A percentile compares a stretch with the other conserved stretches of the same genome.
These are phyloP conservation scores for Hondaea fermentalgiana DNA, from an alignment of 108 stramenopile genomes.

Conservation along the genomic window DNA sequence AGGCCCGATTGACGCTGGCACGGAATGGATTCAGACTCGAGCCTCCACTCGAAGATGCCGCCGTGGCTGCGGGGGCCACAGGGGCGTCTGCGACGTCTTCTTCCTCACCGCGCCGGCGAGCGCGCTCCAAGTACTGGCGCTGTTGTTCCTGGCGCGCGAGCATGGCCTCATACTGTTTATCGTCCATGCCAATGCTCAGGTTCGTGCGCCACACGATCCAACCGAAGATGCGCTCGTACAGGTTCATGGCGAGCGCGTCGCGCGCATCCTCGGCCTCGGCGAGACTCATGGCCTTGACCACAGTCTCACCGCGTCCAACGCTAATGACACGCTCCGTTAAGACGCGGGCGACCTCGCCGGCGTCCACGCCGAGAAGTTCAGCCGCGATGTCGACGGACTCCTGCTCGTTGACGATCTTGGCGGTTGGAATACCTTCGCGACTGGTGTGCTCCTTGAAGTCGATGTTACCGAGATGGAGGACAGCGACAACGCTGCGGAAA, in stretches of 20 bases:
- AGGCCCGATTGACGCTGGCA: neutral
- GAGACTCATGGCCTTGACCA: neutral
- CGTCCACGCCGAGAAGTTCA: neutral
- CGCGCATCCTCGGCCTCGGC: constrained; percentile 23
- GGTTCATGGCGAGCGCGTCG: constrained; percentile 33
- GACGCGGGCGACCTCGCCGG: neutral
- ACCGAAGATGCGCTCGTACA: constrained; percentile 32
- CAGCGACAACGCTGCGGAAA: constrained; percentile 33
- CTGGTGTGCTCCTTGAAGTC: constrained; percentile 37
- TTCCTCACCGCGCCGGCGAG: neutral
- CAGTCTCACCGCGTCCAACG: neutral
- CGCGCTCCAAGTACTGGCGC: neutral
- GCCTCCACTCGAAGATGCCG: constrained; percentile 37
- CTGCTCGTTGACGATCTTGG: neutral
- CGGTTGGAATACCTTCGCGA: constrained; percentile 19
- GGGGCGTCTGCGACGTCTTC: neutral
- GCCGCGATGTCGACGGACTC: neutral
- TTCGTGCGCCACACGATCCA: constrained; percentile 31
- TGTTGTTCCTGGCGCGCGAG: neutral
- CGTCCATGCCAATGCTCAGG: constrained; percentile 15
- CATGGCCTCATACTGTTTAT: neutral
- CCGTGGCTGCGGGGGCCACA: neutral
- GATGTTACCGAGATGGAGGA: constrained; percentile 50
- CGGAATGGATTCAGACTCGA: neutral
- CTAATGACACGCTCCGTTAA: neutral